Evolutionary conservation across 2,329 filamentous ascomycete genomes (phyloP), one percentile per base, ranked within the genome.

Genomic region (Beauveria sp.): DNA sequence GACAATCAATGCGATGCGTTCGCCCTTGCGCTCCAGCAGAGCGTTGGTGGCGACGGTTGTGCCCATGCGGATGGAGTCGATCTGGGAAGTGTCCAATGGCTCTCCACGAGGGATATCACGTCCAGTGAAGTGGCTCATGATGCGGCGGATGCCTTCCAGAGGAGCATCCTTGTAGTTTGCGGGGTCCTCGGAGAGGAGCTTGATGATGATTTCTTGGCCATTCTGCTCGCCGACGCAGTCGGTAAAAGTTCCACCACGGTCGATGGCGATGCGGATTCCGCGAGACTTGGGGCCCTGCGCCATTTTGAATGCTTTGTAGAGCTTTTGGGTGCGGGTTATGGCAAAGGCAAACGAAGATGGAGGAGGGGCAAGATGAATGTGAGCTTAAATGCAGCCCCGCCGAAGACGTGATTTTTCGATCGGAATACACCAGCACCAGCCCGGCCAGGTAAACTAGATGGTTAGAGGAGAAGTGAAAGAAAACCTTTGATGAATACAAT

Each of bases 1-100:
- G 12, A 96, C 90, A 1, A 96, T 85, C 74, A 97, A 82, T 16
- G 90, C 92, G 70, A 95, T 93, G 67, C 85, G 86, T 76, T 96
- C 92, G 53, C 93, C 93, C 74, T 96, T 96, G 62, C 93, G 81
- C 74, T 97, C 93, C 2, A 97, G 80, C 61, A 97, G 76, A 0
- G 93, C 93, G 73, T 97, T 97, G 0, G 93, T 97, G 10, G 93
- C 93, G 14, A 97, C 92, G 0, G 93, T 97, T 1, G 93, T 97
- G 50, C 93, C 93, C 93, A 97, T 97, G 53, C 93, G 88, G 71
- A 97, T 96, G 60, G 89, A 92, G 67, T 95, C 90, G 67, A 97
- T 96, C 69, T 86, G 77, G 20, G 86, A 84, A 1, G 92, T 96
- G 72, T 96, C 91, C 9, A 96, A 78, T 1, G 89, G 79, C 71